Conservation (phyloP, 306 rosid species). For the Cyamopsis tetragonoloba region DNA sequence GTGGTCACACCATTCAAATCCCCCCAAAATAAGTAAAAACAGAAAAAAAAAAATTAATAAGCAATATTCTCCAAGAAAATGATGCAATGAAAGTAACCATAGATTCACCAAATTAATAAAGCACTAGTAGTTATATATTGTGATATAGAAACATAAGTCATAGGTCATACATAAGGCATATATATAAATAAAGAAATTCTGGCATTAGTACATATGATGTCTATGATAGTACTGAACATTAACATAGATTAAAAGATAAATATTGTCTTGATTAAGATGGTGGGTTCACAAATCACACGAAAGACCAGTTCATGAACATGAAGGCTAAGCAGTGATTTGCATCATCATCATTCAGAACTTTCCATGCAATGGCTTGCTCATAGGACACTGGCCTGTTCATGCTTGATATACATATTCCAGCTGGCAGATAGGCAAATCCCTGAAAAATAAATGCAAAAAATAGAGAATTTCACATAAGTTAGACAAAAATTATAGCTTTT, state of each 20-base stretch:
- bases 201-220: constrained; percentile 37
- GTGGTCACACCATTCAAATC: background rate
- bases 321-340: constrained; percentile 92
- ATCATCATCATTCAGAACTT: constrained; percentile 82
- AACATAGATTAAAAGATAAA: constrained; percentile 18
- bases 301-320: constrained; percentile 96
- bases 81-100: background rate
- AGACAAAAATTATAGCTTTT: background rate
- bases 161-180: too few relatives aligned
- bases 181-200: constrained; percentile 31
- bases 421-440: constrained; percentile 84
- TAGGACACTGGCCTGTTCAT: constrained; percentile 90
- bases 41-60: background rate
- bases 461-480: background rate
- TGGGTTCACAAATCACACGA: constrained; percentile 46
- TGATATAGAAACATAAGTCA: background rate
- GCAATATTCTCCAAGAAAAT: background rate
- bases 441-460: constrained; percentile 13
- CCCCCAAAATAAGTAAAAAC: background rate
- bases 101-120: background rate
- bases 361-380: constrained; percentile 92
- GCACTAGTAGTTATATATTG: background rate
- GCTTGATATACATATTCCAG: constrained; percentile 78
- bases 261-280: background rate
- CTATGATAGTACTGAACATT: constrained; percentile 30